Percentiles rank a stretch among this genome's conserved stretches.
Evolutionary conservation across 1,284 basidiomycete species (phyloP).

Genomic region (Porodaedalea pini): DNA sequence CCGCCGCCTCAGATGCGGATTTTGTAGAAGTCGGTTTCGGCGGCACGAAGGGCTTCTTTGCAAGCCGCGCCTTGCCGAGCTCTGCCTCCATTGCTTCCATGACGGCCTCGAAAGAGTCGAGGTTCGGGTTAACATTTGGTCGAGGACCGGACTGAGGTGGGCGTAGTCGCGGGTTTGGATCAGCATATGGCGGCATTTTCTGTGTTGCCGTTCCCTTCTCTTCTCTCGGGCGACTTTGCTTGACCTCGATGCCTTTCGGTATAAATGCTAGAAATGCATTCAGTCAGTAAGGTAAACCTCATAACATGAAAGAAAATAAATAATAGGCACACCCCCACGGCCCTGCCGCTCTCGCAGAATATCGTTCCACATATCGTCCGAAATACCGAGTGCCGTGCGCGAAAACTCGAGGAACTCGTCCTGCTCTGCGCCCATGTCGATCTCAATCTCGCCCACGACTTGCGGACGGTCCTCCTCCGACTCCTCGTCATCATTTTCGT

Average conservation of each 20-base stretch:
- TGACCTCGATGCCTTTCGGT: constrained; percentile 35
- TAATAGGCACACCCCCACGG: constrained; percentile 63
- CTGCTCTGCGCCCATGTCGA: constrained; percentile 86
- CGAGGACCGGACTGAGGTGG: constrained; percentile 30
- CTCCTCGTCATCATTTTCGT: constrained; percentile 51
- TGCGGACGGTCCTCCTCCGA: constrained; percentile 75
- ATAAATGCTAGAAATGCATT: constrained; percentile 54
- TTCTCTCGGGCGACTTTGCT: neutral
- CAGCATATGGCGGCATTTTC: neutral
- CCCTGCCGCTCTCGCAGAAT: constrained; percentile 74
- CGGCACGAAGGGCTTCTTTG: constrained; percentile 23
- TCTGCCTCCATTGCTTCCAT: constrained; percentile 94
- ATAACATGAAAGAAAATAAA: neutral
- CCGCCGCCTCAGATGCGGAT: neutral
- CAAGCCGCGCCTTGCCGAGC: constrained; percentile 46
- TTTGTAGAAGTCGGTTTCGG: constrained; percentile 16
- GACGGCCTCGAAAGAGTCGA: constrained; percentile 91
- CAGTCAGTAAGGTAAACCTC: neutral
- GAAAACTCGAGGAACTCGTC: constrained; percentile 93
- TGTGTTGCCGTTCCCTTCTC: neutral
- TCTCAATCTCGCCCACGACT: constrained; percentile 76
- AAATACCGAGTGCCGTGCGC: constrained; percentile 82
- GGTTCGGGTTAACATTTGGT: constrained; percentile 54
- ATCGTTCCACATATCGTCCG: constrained; percentile 76
- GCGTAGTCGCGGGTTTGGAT: neutral